A percentile compares a stretch with the other conserved stretches of the same genome.
phyloP scores from a whole-genome alignment of 2,329 filamentous ascomycete genomes.

The Epichloe typhina region DNA sequence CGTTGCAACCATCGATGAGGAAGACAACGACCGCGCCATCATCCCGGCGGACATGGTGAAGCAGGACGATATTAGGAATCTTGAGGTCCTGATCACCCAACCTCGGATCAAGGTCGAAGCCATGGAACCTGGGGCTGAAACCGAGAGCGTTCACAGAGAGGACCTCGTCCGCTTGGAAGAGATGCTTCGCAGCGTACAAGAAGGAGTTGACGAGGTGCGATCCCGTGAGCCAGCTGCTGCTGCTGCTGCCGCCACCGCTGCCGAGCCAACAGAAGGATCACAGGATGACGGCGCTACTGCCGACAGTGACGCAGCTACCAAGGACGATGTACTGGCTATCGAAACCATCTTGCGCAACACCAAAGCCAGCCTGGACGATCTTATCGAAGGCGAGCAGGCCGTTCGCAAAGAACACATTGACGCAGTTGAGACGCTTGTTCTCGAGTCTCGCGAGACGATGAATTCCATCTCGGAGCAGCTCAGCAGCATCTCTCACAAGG shows the following conservation, averaged over 20 bases:
- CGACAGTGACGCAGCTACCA: constrained; percentile 26
- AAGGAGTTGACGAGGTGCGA: constrained; percentile 32
- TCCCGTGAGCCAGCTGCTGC: constrained; percentile 14
- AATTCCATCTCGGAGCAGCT: constrained; percentile 52
- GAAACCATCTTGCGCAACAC: constrained; percentile 84
- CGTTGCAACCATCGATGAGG: constrained; percentile 26
- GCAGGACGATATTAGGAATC: constrained; percentile 67
- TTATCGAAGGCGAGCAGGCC: constrained; percentile 57
- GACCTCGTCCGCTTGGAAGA: constrained; percentile 45
- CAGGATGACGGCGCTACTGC: constrained; percentile 9
- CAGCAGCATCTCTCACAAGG: constrained; percentile 59
- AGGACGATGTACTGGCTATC: constrained; percentile 81
- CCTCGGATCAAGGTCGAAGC: constrained; percentile 70
- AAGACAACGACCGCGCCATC: constrained; percentile 13
- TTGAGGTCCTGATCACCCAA: constrained; percentile 73
- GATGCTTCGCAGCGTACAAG: constrained; percentile 34
- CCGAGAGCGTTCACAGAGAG: constrained; percentile 29
- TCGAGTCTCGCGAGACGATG: constrained; percentile 64
- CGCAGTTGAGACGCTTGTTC: constrained; percentile 50
- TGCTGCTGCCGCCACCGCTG: constrained; percentile 5
- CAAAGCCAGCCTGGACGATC: constrained; percentile 74
- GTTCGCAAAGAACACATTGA: constrained; percentile 55
- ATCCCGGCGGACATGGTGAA: constrained; percentile 39
- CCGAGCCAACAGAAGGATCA: constrained; percentile 9
- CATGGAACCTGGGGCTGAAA: constrained; percentile 22